Evolutionary conservation across 805 yeast species (phyloP).

Genomic region (Yarrowia phangngaensis): DNA sequence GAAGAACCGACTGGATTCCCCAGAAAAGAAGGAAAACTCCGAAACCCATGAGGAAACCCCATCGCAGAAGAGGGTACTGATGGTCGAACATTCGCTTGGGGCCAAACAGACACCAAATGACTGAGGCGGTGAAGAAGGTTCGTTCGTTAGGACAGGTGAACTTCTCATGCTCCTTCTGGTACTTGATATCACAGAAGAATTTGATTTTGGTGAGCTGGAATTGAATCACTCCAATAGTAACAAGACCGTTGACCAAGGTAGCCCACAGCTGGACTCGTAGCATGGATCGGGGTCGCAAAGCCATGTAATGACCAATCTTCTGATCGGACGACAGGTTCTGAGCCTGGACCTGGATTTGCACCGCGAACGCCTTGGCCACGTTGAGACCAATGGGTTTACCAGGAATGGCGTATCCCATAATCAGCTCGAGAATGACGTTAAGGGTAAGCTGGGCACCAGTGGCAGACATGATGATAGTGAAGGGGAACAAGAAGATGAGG

Average conservation of each 20-base stretch:
- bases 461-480: conserved; percentile 56
- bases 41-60: conserved; percentile 59
- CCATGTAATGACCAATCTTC: conserved; percentile 48
- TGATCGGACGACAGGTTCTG: conserved; percentile 55
- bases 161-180: conserved; percentile 39
- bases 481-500: conserved; percentile 55
- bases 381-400: conserved; percentile 55
- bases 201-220: conserved; percentile 38
- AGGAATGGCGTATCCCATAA: conserved; percentile 64
- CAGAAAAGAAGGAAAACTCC: conserved; percentile 26
- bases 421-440: conserved; percentile 59
- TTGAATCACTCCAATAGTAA: conserved; percentile 38
- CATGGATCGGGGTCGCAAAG: conserved; percentile 44
- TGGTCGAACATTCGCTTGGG: conserved; percentile 51
- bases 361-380: conserved; percentile 47
- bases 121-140: conserved; percentile 49
- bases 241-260: conserved; percentile 42
- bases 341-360: conserved; percentile 55
- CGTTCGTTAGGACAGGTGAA: conserved; percentile 45
- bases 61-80: conserved; percentile 57
- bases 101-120: conserved; percentile 58
- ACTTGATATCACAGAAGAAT: conserved; percentile 33
- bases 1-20: conserved; percentile 21
- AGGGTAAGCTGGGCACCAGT: conserved; percentile 58
- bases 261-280: conserved; percentile 44